A percentile compares a stretch with the other conserved stretches of the same genome.
phyloP scores from a whole-genome alignment of 805 yeast species.

The Saturnispora silvae region DNA sequence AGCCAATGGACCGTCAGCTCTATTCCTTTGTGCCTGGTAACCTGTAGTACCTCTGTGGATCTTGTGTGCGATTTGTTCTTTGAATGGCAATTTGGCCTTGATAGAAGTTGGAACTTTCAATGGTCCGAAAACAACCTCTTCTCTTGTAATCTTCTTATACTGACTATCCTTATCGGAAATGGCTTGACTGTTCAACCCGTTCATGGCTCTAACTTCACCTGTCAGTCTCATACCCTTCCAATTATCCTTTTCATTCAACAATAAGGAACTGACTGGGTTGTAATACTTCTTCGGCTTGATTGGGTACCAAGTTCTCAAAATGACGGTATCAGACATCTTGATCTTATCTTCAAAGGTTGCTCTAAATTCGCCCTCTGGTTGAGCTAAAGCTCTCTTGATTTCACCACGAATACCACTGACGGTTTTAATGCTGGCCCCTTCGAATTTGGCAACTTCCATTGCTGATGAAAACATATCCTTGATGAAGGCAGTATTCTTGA shows the following conservation, averaged over 20 bases:
- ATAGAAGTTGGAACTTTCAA: constrained; percentile 75
- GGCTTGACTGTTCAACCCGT: constrained; percentile 40
- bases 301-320: constrained; percentile 95
- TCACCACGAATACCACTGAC: constrained; percentile 98
- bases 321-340: constrained; percentile 78
- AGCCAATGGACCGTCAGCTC: constrained; percentile 32
- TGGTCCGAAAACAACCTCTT: constrained; percentile 76
- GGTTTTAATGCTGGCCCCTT: constrained; percentile 94
- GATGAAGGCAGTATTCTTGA: constrained; percentile 92
- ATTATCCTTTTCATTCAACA: constrained; percentile 63
- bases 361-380: constrained; percentile 91
- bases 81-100: constrained; percentile 75
- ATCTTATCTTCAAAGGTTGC: constrained; percentile 96
- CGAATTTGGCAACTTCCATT: constrained; percentile 93
- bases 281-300: constrained; percentile 83
- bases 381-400: constrained; percentile 85
- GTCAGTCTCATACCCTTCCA: constrained; percentile 97
- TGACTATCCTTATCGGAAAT: constrained; percentile 44
- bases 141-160: constrained; percentile 68
- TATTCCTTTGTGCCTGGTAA: constrained; percentile 60
- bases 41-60: constrained; percentile 78
- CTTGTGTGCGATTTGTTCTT: constrained; percentile 82
- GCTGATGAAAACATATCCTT: constrained; percentile 92
- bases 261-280: constrained; percentile 89
- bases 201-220: constrained; percentile 81